These are phyloP conservation scores for Fusarium staphyleae DNA, from an alignment of 2,329 filamentous ascomycete genomes.

Conservation along the genomic window DNA sequence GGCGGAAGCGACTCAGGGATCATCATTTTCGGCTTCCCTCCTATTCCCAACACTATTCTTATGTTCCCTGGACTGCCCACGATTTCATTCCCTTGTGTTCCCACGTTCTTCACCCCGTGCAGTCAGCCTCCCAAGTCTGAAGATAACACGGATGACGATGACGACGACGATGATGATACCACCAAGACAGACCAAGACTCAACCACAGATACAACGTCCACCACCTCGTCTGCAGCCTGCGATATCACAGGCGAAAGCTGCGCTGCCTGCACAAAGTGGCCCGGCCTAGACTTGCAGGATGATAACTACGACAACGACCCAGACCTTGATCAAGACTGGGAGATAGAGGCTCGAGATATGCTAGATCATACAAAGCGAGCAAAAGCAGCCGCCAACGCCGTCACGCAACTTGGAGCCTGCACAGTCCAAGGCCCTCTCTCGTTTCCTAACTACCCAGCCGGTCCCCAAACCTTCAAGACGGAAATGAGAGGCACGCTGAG, in stretches of 20 bases:
- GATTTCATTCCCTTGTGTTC: constrained; percentile 23
- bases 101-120: constrained; percentile 4
- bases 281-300: too few relatives aligned
- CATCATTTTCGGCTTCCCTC: constrained; percentile 22
- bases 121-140: not conserved
- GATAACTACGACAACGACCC: not conserved
- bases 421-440: too few relatives aligned
- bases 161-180: constrained; percentile 8
- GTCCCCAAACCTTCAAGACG: too few relatives aligned
- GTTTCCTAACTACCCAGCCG: too few relatives aligned
- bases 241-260: not conserved
- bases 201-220: constrained; percentile 9
- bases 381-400: too few relatives aligned
- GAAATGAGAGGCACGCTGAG: too few relatives aligned
- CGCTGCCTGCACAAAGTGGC: not conserved
- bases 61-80: constrained; percentile 16
- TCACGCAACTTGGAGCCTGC: too few relatives aligned
- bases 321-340: not conserved
- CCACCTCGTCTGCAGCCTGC: constrained; percentile 9
- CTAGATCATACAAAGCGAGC: too few relatives aligned
- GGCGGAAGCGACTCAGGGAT: constrained; percentile 15
- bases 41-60: not conserved
- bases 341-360: too few relatives aligned
- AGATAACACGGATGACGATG: not conserved
- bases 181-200: not conserved